Evolutionary conservation across 345 rosid species (phyloP).

Genomic region (Rubroshorea leprosula): DNA sequence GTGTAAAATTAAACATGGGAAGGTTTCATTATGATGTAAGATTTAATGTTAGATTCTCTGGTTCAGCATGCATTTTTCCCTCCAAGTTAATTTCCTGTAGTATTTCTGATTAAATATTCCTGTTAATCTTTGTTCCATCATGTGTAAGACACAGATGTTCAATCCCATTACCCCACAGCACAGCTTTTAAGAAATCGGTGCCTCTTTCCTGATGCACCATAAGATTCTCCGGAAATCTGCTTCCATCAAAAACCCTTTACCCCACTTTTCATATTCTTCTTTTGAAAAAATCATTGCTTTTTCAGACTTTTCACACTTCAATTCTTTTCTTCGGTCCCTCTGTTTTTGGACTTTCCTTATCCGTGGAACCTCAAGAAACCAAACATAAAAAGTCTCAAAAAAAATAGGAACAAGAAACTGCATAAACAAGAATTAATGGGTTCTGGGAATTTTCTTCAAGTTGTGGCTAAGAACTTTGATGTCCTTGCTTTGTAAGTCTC

Average conservation of each 20-base stretch:
- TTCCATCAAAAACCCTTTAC: conserved; percentile 19
- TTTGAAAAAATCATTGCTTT: conserved; percentile 3
- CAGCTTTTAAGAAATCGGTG: conserved; percentile 36
- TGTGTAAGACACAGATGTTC: neutral
- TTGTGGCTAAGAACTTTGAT: conserved; percentile 65
- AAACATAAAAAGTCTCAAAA: too few relatives aligned
- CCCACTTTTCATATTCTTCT: conserved; percentile 8
- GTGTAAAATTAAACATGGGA: too few relatives aligned
- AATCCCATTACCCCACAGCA: neutral
- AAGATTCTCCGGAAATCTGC: conserved; percentile 18
- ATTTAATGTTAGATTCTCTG: too few relatives aligned
- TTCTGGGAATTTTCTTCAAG: conserved; percentile 55
- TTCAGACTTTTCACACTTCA: conserved; percentile 17
- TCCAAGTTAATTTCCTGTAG: conserved; percentile 41
- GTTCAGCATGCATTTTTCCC: conserved; percentile 91
- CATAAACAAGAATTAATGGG: conserved; percentile 24
- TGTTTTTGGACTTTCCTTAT: neutral
- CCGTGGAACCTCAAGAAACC: neutral
- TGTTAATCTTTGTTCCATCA: too few relatives aligned
- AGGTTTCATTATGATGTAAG: too few relatives aligned
- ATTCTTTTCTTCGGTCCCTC: neutral
- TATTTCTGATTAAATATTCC: too few relatives aligned
- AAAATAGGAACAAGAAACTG: too few relatives aligned
- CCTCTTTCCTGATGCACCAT: conserved; percentile 44
- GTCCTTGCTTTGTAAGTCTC: conserved; percentile 62